These are phyloP conservation scores for Apiotrichum brassicae DNA, from an alignment of 1,284 basidiomycete species.

Conservation along the genomic window DNA sequence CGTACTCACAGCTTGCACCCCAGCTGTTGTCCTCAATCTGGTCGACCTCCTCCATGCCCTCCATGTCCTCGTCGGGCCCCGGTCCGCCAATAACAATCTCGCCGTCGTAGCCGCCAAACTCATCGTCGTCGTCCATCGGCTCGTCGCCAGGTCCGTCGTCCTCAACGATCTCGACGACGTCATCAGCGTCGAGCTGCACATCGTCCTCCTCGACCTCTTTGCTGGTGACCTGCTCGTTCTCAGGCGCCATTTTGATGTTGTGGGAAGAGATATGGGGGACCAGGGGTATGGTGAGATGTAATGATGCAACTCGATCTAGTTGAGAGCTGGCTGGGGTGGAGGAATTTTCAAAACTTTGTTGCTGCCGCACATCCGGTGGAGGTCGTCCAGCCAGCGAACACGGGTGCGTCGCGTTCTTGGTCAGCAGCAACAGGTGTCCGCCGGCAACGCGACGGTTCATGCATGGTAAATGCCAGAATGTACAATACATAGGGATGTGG, in stretches of 20 bases:
- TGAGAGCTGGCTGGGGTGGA: background rate
- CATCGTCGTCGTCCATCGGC: constrained; percentile 51
- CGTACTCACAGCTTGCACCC: constrained; percentile 21
- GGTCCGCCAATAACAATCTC: constrained; percentile 47
- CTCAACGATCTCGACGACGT: constrained; percentile 47
- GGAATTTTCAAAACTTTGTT: constrained; percentile 2
- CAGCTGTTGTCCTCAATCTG: constrained; percentile 28
- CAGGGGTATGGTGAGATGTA: background rate
- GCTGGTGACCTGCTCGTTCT: background rate
- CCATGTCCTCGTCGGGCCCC: constrained; percentile 28
- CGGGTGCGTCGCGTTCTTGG: no score
- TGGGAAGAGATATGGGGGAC: no score
- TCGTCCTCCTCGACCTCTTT: constrained; percentile 27
- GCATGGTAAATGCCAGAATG: background rate
- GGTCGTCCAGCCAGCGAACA: background rate
- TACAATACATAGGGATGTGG: background rate
- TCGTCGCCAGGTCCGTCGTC: constrained; percentile 59
- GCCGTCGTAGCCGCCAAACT: constrained; percentile 49
- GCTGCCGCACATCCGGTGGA: background rate
- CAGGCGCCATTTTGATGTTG: constrained; percentile 2
- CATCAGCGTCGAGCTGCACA: constrained; percentile 39
- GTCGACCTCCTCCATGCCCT: constrained; percentile 15
- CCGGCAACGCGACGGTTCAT: background rate
- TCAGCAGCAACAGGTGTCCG: background rate
- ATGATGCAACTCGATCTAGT: background rate